Base-by-base conservation (phyloP, 352 stramenopile genomes). In the Plasmopara halstedii region DNA sequence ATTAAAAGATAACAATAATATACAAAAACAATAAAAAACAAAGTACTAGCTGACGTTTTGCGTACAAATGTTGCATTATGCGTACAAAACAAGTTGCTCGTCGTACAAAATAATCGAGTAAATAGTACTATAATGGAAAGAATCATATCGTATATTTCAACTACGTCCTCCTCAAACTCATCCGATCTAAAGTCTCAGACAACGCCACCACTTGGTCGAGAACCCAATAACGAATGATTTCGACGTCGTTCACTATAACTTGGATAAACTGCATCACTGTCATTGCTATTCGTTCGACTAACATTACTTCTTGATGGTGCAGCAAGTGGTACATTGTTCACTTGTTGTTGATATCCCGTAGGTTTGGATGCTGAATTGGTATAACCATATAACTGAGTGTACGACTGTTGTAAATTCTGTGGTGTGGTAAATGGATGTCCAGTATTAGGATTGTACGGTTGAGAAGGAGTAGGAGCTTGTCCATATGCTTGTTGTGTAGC, bases 171-270 rank as follows among this genome's bases (percentile, higher is more conserved):
- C 26, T 31, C 11, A 31, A 31, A 6, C 6, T 31, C 42, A 41
- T 19, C n/a, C n/a, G n/a, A n/a, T n/a, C 7, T 46, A 40, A 41
- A 46, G 11, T 18, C 64, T 42, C 78, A 87, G 27, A 87, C 75
- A 29, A 87, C 75, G 8, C 75, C 75, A 10, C 75, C 75, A 46
- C 73, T 85, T 0, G 70, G 65, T 63, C 83, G 75, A 15, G 58
- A 60, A 3, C 73, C 75, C 31, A 87, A 51, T 39, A 87, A 47
- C 3, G 75, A 81, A 55, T 85, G 73, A 53, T 87, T 83, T 56
- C 70, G 71, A 62, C 74, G 72, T 44, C 83, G 68, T 25, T 77
- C 60, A 49, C 62, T 73, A 66, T 83, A 81, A 46, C 55, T 59
- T 6, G 75, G 73, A 37, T 85, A 87, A 21, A 77, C 75, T 8